A percentile compares a stretch with the other conserved stretches of the same genome.
These are phyloP conservation scores for Thielaviopsis euricoi DNA, from an alignment of 2,329 filamentous ascomycete species.

Conservation along the genomic window DNA sequence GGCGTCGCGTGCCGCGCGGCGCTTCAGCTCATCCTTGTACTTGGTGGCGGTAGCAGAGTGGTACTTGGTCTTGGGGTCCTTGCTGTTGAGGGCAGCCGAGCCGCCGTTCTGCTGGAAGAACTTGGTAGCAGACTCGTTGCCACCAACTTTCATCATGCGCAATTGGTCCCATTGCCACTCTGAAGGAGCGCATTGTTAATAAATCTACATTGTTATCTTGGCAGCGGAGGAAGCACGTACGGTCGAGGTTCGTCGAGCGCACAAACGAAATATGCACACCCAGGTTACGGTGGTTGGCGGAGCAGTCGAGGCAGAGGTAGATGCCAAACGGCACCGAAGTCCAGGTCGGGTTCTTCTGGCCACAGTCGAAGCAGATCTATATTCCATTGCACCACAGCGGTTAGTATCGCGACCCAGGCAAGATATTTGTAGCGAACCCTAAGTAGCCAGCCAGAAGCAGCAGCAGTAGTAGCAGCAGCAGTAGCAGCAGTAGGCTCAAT, in stretches of 20 bases:
- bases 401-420: background rate
- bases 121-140: conserved; percentile 94
- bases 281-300: conserved; percentile 89
- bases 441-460: background rate
- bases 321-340: conserved; percentile 94
- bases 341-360: conserved; percentile 96
- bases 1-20: conserved; percentile 66
- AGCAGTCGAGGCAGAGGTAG: conserved; percentile 96
- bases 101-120: conserved; percentile 97
- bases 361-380: conserved; percentile 95
- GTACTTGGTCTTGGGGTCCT: conserved; percentile 95
- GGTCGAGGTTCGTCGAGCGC: conserved; percentile 92
- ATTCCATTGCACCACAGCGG: background rate
- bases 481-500: too few relatives aligned
- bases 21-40: conserved; percentile 94
- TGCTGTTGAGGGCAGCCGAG: conserved; percentile 83
- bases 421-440: background rate
- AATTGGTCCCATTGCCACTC: conserved; percentile 99
- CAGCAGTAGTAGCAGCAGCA: too few relatives aligned
- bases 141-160: conserved; percentile 92
- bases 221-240: conserved; percentile 40
- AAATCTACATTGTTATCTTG: background rate
- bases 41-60: conserved; percentile 83
- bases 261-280: conserved; percentile 99
- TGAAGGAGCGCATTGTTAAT: conserved; percentile 18